Percentiles rank a stretch among this genome's conserved stretches.
Conservation (phyloP, 192 early-diverging fungal genomes). For the Coemansia sp. region DNA sequence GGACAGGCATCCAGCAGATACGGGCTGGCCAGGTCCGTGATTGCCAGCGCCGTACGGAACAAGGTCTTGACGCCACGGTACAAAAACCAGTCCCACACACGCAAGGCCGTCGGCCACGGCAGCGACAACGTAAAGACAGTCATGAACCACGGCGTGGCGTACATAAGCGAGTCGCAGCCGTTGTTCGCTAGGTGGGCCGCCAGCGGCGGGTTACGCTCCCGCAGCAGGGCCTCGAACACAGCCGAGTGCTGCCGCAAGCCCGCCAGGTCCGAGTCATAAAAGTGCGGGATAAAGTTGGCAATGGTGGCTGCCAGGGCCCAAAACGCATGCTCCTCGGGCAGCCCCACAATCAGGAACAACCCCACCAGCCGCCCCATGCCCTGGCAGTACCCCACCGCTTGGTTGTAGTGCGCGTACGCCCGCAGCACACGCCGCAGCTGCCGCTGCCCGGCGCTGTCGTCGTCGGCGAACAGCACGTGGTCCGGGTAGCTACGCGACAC, state of each 20-base stretch:
- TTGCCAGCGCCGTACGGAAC: slow-evolving; percentile 74
- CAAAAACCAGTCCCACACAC: slow-evolving; percentile 91
- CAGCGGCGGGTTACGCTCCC: slow-evolving; percentile 61
- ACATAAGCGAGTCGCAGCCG: slow-evolving; percentile 81
- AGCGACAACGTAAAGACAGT: slow-evolving; percentile 81
- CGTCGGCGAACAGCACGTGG: slow-evolving; percentile 71
- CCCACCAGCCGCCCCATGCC: slow-evolving; percentile 93
- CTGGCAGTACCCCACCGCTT: slow-evolving; percentile 86
- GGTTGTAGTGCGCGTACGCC: slow-evolving; percentile 85
- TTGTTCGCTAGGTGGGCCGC: slow-evolving; percentile 65
- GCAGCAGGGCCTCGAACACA: slow-evolving; percentile 72
- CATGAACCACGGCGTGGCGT: slow-evolving; percentile 91
- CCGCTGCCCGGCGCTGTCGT: slow-evolving; percentile 63
- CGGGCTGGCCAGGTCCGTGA: slow-evolving; percentile 57
- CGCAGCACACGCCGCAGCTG: slow-evolving; percentile 73
- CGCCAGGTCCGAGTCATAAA: slow-evolving; percentile 65
- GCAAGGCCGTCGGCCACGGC: slow-evolving; percentile 80
- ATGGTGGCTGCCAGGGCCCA: slow-evolving; percentile 80
- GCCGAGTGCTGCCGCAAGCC: slow-evolving; percentile 76
- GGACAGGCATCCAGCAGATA: slow-evolving; percentile 72
- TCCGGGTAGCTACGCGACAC: slow-evolving; percentile 85
- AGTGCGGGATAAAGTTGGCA: slow-evolving; percentile 68
- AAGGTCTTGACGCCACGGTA: slow-evolving; percentile 74
- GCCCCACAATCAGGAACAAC: slow-evolving; percentile 78
- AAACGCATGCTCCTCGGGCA: slow-evolving; percentile 81